Base-by-base conservation (phyloP, 2,329 filamentous ascomycete species). In the Colletotrichum incanum region DNA sequence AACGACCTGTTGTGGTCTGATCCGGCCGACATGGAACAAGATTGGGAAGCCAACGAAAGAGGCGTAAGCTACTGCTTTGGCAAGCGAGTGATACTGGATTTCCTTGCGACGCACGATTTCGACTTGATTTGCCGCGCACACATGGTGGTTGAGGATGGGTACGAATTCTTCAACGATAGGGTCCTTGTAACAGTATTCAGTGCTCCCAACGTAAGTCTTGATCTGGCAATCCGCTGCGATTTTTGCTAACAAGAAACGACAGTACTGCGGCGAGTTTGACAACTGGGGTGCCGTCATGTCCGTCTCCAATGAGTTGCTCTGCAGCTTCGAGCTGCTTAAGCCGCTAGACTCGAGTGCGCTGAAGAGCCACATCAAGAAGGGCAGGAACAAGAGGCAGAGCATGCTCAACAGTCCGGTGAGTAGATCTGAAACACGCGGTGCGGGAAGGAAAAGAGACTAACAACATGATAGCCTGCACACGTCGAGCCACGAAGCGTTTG, bases 241-340 rank as follows among this genome's bases (percentile, higher is more conserved):
- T 14, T 45, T 28, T 73, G 68, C 80, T 84, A 77, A 82, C 77
- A n/a, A 28, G 16, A 50, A 8, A 50, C n/a, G 45, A 47, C 75
- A 97, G 94, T 98, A 99, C 80, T 99, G 96, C 78, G 96, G 96
- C 76, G 96, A 99, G 82, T 99, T 99, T 76, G 96, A 99, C 81
- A 99, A 99, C 75, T 98, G 96, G 94, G 96, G 96, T 26, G 96
- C 96, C 18, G 95, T 98, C 76, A 99, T 99, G 96, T 98, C 96
- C 2, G 96, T 99, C 28, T 98, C 95, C 1, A 91, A 90, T 18
- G 96, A 98, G 82, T 85, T 99, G 64, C 90, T 99, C 1, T 99
- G 96, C 85, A 98, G 95, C 80, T 99, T 99, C 79, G 96, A 99
- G 83, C 88, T 99, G 20, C 88, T 99, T 73, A 99, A 99, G 83